phyloP scores from a whole-genome alignment of 2,329 filamentous ascomycete species.

The Alternaria alternata region DNA sequence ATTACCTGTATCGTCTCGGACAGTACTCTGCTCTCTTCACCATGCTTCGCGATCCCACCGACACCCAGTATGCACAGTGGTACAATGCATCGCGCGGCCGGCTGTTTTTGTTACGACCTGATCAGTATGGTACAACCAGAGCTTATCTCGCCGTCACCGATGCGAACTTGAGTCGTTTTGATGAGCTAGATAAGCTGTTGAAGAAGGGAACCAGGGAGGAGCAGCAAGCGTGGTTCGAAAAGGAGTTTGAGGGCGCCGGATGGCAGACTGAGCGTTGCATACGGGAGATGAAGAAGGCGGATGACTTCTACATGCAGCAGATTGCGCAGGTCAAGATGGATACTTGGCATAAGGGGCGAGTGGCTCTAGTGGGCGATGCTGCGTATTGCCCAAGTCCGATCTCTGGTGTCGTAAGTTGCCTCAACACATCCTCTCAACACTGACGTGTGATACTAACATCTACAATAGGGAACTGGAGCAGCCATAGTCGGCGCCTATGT shows the following conservation, averaged over 20 bases:
- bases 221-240: constrained; percentile 35
- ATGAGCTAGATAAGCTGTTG: constrained; percentile 24
- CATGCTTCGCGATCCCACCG: constrained; percentile 29
- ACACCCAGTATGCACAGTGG: constrained; percentile 38
- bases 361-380: constrained; percentile 51
- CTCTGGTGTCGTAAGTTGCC: constrained; percentile 32
- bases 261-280: constrained; percentile 51
- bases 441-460: constrained; percentile 9
- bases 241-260: constrained; percentile 48
- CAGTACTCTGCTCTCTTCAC: constrained; percentile 45
- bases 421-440: too few species aligned
- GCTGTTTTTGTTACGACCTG: constrained; percentile 32
- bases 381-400: constrained; percentile 50
- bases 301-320: constrained; percentile 58
- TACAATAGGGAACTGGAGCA: constrained; percentile 34
- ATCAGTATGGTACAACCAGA: constrained; percentile 31
- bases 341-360: constrained; percentile 45
- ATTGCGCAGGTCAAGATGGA: constrained; percentile 52
- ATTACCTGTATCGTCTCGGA: constrained; percentile 32
- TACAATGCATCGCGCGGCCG: constrained; percentile 36
- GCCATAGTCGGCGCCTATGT: constrained; percentile 53
- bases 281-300: constrained; percentile 48
- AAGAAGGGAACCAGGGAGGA: constrained; percentile 24
- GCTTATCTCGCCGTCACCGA: constrained; percentile 31
- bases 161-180: constrained; percentile 26